Percentiles rank a stretch among this genome's conserved stretches.
phyloP scores from a whole-genome alignment of 2,329 filamentous ascomycete species.

The Scedosporium boydii region DNA sequence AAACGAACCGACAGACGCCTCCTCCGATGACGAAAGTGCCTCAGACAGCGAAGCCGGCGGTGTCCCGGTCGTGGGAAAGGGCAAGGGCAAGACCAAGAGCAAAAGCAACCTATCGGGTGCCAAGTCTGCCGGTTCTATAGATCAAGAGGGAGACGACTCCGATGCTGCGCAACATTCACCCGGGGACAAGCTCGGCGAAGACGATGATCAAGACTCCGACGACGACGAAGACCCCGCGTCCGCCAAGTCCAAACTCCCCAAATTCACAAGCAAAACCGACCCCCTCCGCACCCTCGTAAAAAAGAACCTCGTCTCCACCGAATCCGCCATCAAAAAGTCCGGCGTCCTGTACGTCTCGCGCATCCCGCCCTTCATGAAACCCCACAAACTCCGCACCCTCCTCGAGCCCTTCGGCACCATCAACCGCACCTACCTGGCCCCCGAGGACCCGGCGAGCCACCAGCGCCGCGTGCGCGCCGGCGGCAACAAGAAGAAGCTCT shows the following conservation, averaged over 20 bases:
- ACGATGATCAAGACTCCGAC: slow-evolving; percentile 16
- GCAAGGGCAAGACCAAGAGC: slow-evolving; percentile 11
- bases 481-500: slow-evolving; percentile 77
- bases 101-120: slow-evolving; percentile 9
- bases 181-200: neutral
- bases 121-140: neutral
- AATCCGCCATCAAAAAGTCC: slow-evolving; percentile 58
- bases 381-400: slow-evolving; percentile 63
- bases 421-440: slow-evolving; percentile 70
- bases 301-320: slow-evolving; percentile 58
- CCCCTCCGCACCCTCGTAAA: slow-evolving; percentile 36
- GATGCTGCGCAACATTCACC: neutral
- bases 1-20: slow-evolving; percentile 31
- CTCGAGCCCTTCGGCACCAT: slow-evolving; percentile 67
- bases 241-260: slow-evolving; percentile 26
- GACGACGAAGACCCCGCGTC: slow-evolving; percentile 13
- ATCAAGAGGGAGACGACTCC: neutral
- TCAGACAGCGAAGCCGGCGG: slow-evolving; percentile 15
- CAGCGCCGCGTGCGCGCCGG: slow-evolving; percentile 58
- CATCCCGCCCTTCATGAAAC: slow-evolving; percentile 84
- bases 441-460: slow-evolving; percentile 61
- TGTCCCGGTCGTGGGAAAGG: slow-evolving; percentile 11
- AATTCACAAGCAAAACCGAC: slow-evolving; percentile 3
- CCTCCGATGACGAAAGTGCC: slow-evolving; percentile 20
- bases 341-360: slow-evolving; percentile 78